These are phyloP conservation scores for Citrus maxima DNA, from an alignment of 345 rosid species.

Conservation along the genomic window DNA sequence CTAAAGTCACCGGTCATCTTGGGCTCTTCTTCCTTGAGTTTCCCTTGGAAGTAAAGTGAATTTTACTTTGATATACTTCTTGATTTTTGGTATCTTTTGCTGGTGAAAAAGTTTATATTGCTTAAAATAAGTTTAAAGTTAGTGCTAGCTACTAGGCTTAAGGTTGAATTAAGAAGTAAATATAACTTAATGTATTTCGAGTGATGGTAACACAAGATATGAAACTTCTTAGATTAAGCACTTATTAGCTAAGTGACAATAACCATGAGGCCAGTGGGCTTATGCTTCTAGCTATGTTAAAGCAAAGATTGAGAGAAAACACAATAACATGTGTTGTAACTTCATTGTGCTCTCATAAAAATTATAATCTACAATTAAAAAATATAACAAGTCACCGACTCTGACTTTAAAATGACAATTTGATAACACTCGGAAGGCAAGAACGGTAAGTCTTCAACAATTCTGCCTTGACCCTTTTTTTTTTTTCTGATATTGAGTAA, in stretches of 20 bases:
- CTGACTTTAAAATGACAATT: not conserved
- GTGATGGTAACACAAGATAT: not conserved
- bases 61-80: not conserved
- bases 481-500: too few species aligned
- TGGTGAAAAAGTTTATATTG: not conserved
- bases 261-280: not conserved
- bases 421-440: not conserved
- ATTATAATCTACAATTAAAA: not conserved
- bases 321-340: not conserved
- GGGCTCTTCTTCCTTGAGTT: conserved; percentile 53
- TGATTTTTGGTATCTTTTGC: not conserved
- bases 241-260: not conserved
- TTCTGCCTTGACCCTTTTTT: too few species aligned
- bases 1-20: conserved; percentile 50
- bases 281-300: not conserved
- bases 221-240: not conserved
- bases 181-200: not conserved
- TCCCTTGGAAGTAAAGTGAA: conserved; percentile 57
- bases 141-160: not conserved
- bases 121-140: not conserved
- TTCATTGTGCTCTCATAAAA: not conserved
- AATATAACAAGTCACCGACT: not conserved
- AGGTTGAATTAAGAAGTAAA: not conserved
- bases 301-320: not conserved
- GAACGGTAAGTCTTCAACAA: not conserved